Conservation (phyloP, 2,329 filamentous ascomycete genomes). For the Curvularia sp. region DNA sequence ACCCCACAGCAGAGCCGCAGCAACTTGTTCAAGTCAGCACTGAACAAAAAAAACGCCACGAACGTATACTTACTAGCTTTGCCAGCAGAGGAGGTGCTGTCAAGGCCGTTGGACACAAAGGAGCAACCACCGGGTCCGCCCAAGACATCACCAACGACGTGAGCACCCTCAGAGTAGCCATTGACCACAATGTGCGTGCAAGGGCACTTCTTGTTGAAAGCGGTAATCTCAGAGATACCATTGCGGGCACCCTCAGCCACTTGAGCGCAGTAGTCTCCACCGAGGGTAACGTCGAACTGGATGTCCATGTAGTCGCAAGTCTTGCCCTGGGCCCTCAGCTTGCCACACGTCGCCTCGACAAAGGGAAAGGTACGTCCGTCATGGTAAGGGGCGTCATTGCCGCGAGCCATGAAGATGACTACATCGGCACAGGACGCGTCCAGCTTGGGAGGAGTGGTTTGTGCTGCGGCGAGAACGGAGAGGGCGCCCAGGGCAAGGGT, state of each 20-base stretch:
- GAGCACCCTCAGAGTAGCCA: constrained; percentile 66
- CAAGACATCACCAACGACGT: constrained; percentile 66
- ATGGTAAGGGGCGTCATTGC: constrained; percentile 33
- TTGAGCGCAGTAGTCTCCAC: constrained; percentile 28
- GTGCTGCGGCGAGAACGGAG: constrained; percentile 17
- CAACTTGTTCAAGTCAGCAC: constrained; percentile 10
- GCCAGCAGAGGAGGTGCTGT: constrained; percentile 28
- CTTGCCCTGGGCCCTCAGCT: constrained; percentile 30
- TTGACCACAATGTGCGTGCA: constrained; percentile 63
- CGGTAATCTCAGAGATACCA: constrained; percentile 56
- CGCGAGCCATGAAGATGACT: constrained; percentile 35
- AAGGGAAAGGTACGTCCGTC: constrained; percentile 31
- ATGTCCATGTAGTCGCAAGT: constrained; percentile 36
- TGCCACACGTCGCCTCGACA: constrained; percentile 31
- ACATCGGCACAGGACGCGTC: constrained; percentile 31
- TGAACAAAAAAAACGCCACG: not conserved
- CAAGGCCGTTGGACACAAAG: constrained; percentile 24
- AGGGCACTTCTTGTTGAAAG: constrained; percentile 63
- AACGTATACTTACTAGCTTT: constrained; percentile 28
- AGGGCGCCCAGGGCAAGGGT: constrained; percentile 28
- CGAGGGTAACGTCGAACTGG: constrained; percentile 25
- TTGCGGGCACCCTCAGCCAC: constrained; percentile 30
- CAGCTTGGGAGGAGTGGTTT: constrained; percentile 39
- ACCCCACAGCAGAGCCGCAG: constrained; percentile 35
- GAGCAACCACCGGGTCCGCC: constrained; percentile 54